These are phyloP conservation scores for Pelomyxa schiedti DNA, from an alignment of 78 protist genomes.

Conservation along the genomic window DNA sequence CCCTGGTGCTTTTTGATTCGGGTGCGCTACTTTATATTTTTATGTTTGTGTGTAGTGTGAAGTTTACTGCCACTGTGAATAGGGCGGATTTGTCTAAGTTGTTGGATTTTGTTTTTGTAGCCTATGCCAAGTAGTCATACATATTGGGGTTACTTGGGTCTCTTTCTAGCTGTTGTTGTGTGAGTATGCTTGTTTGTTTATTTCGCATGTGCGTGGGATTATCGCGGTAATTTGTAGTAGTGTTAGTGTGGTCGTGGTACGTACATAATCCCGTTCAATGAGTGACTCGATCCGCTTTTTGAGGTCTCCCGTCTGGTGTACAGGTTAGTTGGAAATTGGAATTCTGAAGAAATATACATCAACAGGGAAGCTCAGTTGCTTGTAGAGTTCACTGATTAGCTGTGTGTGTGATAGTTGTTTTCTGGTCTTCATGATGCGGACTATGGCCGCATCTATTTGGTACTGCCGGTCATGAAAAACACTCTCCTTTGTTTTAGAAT, in stretches of 20 bases:
- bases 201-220: too few relatives aligned
- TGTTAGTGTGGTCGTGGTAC: too few relatives aligned
- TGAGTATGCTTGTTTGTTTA: too few relatives aligned
- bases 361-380: constrained; percentile 73
- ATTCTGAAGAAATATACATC: constrained; percentile 6
- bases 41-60: too few relatives aligned
- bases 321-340: neutral
- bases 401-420: constrained; percentile 59
- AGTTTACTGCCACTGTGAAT: too few relatives aligned
- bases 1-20: too few relatives aligned
- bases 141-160: constrained; percentile 44
- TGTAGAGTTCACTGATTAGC: constrained; percentile 59
- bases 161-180: too few relatives aligned
- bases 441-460: constrained; percentile 84
- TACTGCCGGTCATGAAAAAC: constrained; percentile 68
- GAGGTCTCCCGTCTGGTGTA: constrained; percentile 33
- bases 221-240: too few relatives aligned
- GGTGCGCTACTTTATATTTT: too few relatives aligned
- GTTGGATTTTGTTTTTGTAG: neutral
- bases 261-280: constrained; percentile 92
- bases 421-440: constrained; percentile 92
- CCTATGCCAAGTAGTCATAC: constrained; percentile 79
- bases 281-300: constrained; percentile 88
- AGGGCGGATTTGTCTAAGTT: too few relatives aligned
- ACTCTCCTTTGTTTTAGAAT: constrained; percentile 48